Base-by-base conservation (phyloP, 495 filamentous ascomycete genomes). In the Aspergillus wentii region DNA sequence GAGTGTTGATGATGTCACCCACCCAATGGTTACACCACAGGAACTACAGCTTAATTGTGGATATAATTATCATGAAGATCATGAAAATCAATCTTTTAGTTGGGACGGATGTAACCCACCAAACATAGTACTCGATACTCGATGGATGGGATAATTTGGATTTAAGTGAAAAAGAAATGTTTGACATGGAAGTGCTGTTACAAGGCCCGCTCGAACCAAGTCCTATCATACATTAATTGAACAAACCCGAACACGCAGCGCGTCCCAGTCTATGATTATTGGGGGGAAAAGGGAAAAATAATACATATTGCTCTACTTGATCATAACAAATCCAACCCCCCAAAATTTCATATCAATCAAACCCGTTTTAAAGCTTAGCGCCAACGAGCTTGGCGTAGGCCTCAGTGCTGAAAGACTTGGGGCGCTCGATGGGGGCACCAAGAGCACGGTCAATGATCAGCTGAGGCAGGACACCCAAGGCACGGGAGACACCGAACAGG, bases 391-490 rank as follows among this genome's bases (percentile, higher is more conserved):
- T 90, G 62, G 89, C 84, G 75, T 86, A 97, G 61, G 92, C 90
- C 56, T 88, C 86, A 35, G 92, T 97, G 64, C 84, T 89, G 83
- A 95, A 97, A 45, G 82, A 88, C 85, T 98, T 98, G 63, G 92
- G 92, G 50, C 84, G 69, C 62, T 78, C 72, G 44, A 72, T 75
- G 41, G 66, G 73, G 50, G 69, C 68, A 51, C 92, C 92, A 38
- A 97, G 78, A 42, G 92, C 92, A 66, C 92, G 94, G 79, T 98
- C 92, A 61, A 97, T 96, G 79, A 98, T 98, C 57, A 98, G 77
- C 78, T 98, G 92, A 43, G 92, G 94, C 42, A 97, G 82, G 44
- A 97, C 92, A 82, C 92, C 92, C 52, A 98, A 83, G 49, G 94
- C 92, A 62, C 92, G 85, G 47, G 89, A 95, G 15, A 98, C 94